Evolutionary conservation across 2,329 filamentous ascomycete species (phyloP), one percentile per base, ranked within the genome.

Genomic region (Neofusicoccum ribis): DNA sequence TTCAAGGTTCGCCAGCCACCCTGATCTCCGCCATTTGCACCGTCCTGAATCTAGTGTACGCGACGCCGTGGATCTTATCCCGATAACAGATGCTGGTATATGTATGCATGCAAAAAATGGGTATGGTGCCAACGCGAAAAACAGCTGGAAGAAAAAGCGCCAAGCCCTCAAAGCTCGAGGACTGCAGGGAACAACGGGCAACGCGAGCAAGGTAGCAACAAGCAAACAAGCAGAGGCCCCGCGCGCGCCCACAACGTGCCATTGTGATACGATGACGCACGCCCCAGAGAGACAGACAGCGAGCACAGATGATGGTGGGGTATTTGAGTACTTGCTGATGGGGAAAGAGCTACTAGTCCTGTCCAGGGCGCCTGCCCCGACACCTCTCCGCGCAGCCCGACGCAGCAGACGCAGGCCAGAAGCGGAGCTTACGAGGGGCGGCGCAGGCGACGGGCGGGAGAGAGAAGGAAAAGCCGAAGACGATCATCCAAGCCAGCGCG

Each of bases 21-120:
- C 23, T 15, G 39, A 27, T 44, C 23, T 44, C 52, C 39, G 52
- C 52, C 52, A 58, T 43, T 23, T 58, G 52, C 37, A 58, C 52
- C 52, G 39, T 58, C 52, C 52, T 44, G 39, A 58, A 58, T 58
- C 52, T 58, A 58, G 52, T 54, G 43, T 44, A 39, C 52, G 52
- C 52, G 52, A 58, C 52, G 52, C 52, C 52, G 52, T 58, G 23
- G 52, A 39, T 58, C 52, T 58, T 58, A 31, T 44, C 52, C 52
- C 52, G 20, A 34, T 58, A 58, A 58, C 52, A 58, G 23, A 58
- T 58, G 52, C 52, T 58, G 52, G 52, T 58, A 58, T 58, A 58
- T 58, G 37, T 39, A 58, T 58, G 52, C 52, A 58, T 58, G 39
- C 52, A 44, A 58, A 58, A 58, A 27, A 58, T 58, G 52, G 52